These are phyloP conservation scores for Arthrobotrys sinensis DNA, from an alignment of 2,329 filamentous ascomycete genomes.

Conservation along the genomic window DNA sequence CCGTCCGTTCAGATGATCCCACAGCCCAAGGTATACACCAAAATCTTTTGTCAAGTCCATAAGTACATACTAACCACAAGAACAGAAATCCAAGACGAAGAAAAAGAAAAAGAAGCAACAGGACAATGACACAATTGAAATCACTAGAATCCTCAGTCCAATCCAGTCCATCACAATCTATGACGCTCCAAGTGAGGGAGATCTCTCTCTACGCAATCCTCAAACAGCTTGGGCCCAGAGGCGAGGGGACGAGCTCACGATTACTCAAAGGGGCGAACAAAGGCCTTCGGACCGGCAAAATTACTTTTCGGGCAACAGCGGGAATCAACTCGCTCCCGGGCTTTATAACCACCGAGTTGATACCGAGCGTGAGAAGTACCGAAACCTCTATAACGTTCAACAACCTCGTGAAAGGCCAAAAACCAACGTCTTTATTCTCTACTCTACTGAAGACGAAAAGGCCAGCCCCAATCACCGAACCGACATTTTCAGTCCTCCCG, in stretches of 20 bases:
- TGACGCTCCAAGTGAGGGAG: constrained; percentile 27
- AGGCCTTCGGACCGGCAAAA: not conserved
- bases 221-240: constrained; percentile 41
- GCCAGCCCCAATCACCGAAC: constrained; percentile 36
- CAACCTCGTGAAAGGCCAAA: not conserved
- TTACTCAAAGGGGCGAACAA: constrained; percentile 15
- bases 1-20: constrained; percentile 43
- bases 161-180: constrained; percentile 38
- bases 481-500: not conserved
- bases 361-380: constrained; percentile 1
- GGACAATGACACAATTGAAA: not conserved
- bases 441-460: constrained; percentile 48
- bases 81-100: constrained; percentile 18
- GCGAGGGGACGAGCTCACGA: constrained; percentile 25
- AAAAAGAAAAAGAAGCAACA: constrained; percentile 32
- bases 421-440: constrained; percentile 39
- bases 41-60: not conserved
- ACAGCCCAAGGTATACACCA: constrained; percentile 47
- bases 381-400: not conserved
- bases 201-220: constrained; percentile 37
- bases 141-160: constrained; percentile 3
- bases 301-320: not conserved
- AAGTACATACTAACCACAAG: not conserved
- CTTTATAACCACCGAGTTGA: not conserved
- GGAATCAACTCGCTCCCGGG: not conserved